Evolutionary conservation across 179 eudicot genomes (phyloP), one percentile per base, ranked within the genome.

Genomic region (Beta macrorhiza): DNA sequence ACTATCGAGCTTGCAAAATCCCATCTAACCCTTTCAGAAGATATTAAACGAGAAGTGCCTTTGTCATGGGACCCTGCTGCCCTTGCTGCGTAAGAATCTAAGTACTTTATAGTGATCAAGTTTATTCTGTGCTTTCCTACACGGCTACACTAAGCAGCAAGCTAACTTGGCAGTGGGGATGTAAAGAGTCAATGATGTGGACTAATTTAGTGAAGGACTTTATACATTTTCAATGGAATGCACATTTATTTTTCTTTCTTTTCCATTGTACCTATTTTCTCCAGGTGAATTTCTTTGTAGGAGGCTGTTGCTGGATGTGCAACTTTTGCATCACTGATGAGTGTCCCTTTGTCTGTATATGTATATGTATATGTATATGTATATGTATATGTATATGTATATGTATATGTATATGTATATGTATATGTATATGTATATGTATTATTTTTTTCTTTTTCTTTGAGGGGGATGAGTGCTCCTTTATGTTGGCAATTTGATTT

Each of bases 1-100:
- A 92, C 89, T 59, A 88, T 97, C 70, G 98, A 89, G 89, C 88
- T 97, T 37, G 89, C 85, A 44, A 94, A 87, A 81, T 88, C 95
- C 47, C 95, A 90, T 17, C 74, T 97, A 49, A 85, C 86, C 52
- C 84, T 97, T 56, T 89, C 92, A 1, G 92, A 97, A 59, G 85
- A 89, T 44, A 95, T 94, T 67, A 97, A 92, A 83, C 84, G 77
- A 67, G 95, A 97, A 85, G 97, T 97, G 79, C 99, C 99, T 72
- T 80, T 90, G 58, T 88, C 92, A 29, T 97, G 98, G 98, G 95
- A 97, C 85, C 97, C 99, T 81, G 83, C 81, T 86, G 91, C 91
- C 58, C 93, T 97, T 79, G 93, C 99, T 80, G 87, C 85, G 99
- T 97, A 91, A 84, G 97, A 77, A 82, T 83, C 67, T 74, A 0